Evolutionary conservation across 768 basidiomycete genomes (phyloP), one percentile per base, ranked within the genome.

Genomic region (Rhodotorula diobovata): DNA sequence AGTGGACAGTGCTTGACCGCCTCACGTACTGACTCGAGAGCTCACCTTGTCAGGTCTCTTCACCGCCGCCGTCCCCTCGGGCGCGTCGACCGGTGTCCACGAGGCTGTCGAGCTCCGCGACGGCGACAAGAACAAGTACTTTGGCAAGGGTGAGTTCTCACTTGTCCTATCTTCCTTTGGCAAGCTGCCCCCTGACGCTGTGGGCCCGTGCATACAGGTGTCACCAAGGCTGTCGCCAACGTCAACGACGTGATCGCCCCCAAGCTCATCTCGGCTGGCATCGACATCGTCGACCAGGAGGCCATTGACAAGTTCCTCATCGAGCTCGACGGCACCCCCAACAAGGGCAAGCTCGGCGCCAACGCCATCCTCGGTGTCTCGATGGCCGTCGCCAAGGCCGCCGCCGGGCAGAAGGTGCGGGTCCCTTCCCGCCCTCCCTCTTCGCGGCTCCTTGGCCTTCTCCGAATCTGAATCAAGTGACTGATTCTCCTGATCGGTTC

Each of bases 21-120:
- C 83, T 94, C 79, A 80, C 10, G 30, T 23, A 39, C 55, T 60
- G 32, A 35, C 41, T 28, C 21, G 6, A 16, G 16, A 0, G 28
- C 6, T 86, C 85, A 39, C 39, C 80, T 53, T 11, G 9, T 92
- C 93, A 85, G 94, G 94, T 70, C 89, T 87, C 75, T 98, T 88
- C 89, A 89, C 92, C 71, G 90, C 93, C 70, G 87, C 91, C 73
- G 96, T 99, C 55, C 96, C 96, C 55, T 97, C 95, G 70, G 96
- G 96, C 81, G 96, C 96, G 54, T 99, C 96, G 68, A 98, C 96
- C 63, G 96, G 96, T 84, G 84, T 91, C 76, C 92, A 99, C 81
- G 96, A 99, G 82, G 96, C 96, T 73, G 92, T 97, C 76, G 96
- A 99, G 83, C 90, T 99, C 82, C 92, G 96, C 77, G 96, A 99